Percentiles rank a stretch among this genome's conserved stretches.
phyloP scores from a whole-genome alignment of 2,329 filamentous ascomycete species.

The Pseudocercospora fuligena region DNA sequence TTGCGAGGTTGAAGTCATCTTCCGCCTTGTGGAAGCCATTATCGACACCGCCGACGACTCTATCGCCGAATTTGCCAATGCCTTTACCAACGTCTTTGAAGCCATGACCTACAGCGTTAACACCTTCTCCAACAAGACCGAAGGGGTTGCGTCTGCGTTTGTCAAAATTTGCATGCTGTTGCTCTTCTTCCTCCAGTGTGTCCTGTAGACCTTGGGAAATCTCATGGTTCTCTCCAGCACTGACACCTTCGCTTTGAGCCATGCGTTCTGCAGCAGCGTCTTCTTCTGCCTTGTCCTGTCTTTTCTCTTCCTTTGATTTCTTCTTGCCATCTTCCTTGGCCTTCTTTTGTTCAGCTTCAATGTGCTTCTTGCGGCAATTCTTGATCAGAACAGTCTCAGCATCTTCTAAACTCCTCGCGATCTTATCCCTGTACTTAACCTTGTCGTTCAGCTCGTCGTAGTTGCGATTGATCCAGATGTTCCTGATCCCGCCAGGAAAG shows the following conservation, averaged over 20 bases:
- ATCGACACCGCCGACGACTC: conserved; percentile 46
- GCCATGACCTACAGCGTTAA: conserved; percentile 32
- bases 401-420: conserved; percentile 74
- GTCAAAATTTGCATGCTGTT: conserved; percentile 25
- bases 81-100: conserved; percentile 33
- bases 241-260: conserved; percentile 39
- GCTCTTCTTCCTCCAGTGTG: conserved; percentile 35
- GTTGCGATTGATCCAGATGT: conserved; percentile 95
- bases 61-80: conserved; percentile 45
- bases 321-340: conserved; percentile 52
- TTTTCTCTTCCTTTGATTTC: conserved; percentile 61
- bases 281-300: conserved; percentile 31
- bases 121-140: conserved; percentile 26
- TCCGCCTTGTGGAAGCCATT: conserved; percentile 36
- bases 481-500: conserved; percentile 91
- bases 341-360: conserved; percentile 61
- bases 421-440: conserved; percentile 71
- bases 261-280: conserved; percentile 39
- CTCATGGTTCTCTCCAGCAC: conserved; percentile 39
- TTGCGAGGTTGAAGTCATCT: conserved; percentile 25
- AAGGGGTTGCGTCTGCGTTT: conserved; percentile 27
- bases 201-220: conserved; percentile 38
- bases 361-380: conserved; percentile 75
- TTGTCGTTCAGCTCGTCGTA: conserved; percentile 83
- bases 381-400: conserved; percentile 87